Evolutionary conservation across 2,329 filamentous ascomycete species (phyloP).

Genomic region (Aspergillus tubingensis): DNA sequence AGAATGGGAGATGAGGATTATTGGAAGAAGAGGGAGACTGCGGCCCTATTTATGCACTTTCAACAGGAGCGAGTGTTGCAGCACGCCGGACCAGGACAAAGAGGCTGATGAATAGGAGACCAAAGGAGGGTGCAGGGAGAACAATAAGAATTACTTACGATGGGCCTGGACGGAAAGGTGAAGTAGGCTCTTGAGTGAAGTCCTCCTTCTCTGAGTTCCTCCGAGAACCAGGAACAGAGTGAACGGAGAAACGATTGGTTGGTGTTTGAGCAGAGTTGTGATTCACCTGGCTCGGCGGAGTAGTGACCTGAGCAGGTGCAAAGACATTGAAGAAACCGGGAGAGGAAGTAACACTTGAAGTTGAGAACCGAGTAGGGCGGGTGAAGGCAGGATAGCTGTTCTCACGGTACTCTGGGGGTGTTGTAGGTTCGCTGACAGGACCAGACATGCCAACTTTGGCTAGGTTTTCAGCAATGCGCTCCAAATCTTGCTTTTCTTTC

Average conservation of each 20-base stretch:
- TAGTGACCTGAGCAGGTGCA: constrained; percentile 74
- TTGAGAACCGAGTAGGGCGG: constrained; percentile 83
- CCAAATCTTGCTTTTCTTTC: constrained; percentile 78
- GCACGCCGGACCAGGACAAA: background rate
- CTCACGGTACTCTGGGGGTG: constrained; percentile 89
- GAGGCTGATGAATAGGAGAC: background rate
- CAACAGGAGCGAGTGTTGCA: background rate
- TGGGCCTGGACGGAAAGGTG: constrained; percentile 71
- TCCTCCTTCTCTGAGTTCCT: constrained; percentile 91
- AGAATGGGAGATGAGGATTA: no score
- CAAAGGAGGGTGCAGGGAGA: background rate
- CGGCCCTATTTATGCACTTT: no score
- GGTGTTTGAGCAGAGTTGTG: constrained; percentile 53
- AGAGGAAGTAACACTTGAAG: constrained; percentile 81
- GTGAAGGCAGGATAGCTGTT: constrained; percentile 79
- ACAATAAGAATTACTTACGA: constrained; percentile 63
- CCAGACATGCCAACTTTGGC: constrained; percentile 61
- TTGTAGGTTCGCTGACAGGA: constrained; percentile 92
- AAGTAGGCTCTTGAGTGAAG: constrained; percentile 62
- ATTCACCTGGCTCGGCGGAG: constrained; percentile 68
- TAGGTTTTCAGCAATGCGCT: constrained; percentile 80
- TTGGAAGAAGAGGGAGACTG: no score
- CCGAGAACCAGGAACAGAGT: constrained; percentile 81
- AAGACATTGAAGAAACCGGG: constrained; percentile 73
- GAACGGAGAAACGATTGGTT: constrained; percentile 70